phyloP scores from a whole-genome alignment of 345 rosid species.

The Rhodamnia rubescens region DNA sequence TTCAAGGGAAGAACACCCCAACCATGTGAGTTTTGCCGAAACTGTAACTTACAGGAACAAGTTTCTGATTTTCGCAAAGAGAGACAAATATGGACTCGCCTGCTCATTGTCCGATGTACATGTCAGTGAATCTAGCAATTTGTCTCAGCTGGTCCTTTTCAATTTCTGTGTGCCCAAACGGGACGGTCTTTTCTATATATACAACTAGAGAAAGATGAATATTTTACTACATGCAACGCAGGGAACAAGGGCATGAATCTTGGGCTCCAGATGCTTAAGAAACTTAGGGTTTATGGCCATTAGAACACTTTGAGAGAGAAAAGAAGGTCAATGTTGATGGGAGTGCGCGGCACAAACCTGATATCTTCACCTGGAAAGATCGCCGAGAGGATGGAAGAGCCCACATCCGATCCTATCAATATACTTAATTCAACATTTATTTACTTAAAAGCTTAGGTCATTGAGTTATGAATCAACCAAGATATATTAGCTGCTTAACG shows the following conservation, averaged over 20 bases:
- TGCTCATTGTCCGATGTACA: not conserved
- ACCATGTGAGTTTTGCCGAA: not conserved
- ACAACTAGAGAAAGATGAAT: not conserved
- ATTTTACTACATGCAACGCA: not conserved
- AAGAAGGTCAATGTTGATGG: not conserved
- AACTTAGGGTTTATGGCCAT: not conserved
- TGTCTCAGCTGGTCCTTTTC: not conserved
- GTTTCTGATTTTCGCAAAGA: not conserved
- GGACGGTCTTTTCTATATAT: not conserved
- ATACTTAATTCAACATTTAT: too few relatives aligned
- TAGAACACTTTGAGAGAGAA: not conserved
- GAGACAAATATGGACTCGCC: not conserved
- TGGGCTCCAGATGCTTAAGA: not conserved
- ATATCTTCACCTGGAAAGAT: too few relatives aligned
- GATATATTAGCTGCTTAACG: too few relatives aligned
- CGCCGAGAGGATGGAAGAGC: too few relatives aligned
- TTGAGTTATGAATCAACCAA: too few relatives aligned
- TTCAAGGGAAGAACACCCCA: not conserved
- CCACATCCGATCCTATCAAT: too few relatives aligned
- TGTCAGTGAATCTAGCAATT: not conserved
- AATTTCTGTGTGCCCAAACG: not conserved
- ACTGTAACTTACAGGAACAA: not conserved
- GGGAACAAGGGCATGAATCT: not conserved
- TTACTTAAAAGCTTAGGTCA: too few relatives aligned
- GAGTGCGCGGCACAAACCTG: too few relatives aligned